Base-by-base conservation (phyloP, 768 basidiomycete species). In the Hypsizygus marmoreus region DNA sequence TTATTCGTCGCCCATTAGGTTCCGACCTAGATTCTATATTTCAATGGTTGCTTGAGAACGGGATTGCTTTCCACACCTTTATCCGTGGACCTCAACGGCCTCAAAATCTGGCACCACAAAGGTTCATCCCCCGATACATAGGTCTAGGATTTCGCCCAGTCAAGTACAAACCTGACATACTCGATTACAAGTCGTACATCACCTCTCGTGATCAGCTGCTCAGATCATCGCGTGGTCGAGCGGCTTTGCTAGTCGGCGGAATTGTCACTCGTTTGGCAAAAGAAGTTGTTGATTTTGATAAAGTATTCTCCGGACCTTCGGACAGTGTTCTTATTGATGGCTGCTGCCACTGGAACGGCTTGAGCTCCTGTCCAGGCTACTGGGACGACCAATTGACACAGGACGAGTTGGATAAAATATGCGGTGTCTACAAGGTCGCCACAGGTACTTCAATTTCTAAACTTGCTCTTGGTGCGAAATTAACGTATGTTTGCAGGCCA, bases 201-300 rank as follows among this genome's bases (percentile, higher is more conserved):
- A 3, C 6, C 7, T 17, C 22, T 7, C 42, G 47, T 6, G 28
- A 49, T 20, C 16, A 32, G 9, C 28, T 53, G 19, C 44, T 54
- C 11, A 20, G 24, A 7, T 19, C 44, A 13, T 32, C 51, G 11
- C 48, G 54, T 7, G 62, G 64, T n/a, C 55, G 62, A 25, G 62
- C 56, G 13, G 60, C 63, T 7, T 20, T 61, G 24, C 28, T 61
- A 32, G 35, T 43, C 6, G 63, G 63, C 14, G 61, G 63, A n/a
- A 43, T 63, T 22, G 29, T 65, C 13, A 38, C 45, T n/a, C 58
- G 60, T 25, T 36, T 64, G 32, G 59, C 62, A 8, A 40, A 25
- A 10, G 39, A 54, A 20, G 36, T 37, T 26, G 37, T 55, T 4
- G 22, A 32, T 6, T 29, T 26, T 16, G 51, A 53, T 7, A n/a